Base-by-base conservation (phyloP, 2,329 filamentous ascomycete genomes). In the Ascochyta viciae-villosae region DNA sequence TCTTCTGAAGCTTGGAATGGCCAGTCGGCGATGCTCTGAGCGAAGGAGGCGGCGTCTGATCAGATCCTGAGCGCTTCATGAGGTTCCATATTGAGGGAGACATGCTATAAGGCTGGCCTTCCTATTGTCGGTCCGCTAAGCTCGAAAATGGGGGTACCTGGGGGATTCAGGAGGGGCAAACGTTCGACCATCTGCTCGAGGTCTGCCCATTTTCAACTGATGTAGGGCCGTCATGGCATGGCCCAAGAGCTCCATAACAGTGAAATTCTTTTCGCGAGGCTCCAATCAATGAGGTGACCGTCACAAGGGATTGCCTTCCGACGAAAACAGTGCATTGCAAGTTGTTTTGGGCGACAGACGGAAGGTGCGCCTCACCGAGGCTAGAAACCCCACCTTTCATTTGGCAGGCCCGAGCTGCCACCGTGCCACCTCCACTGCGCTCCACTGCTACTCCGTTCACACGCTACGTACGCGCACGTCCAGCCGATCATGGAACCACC, bases 1-100 rank as follows among this genome's bases (percentile, higher is more conserved):
- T 74, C 59, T 71, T 74, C 57, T 71, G 61, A 35, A 68, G 57
- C 50, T 70, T 72, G n/a, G 67, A 61, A 33, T 51, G 48, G 15
- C 47, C 33, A 43, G 43, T 48, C 5, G 64, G 48, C 12, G 65
- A 62, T 33, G 62, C 53, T 44, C 64, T 65, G 58, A 50, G 60
- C 9, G 70, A 68, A 9, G 66, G 50, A 15, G 54, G 48, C 19
- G 54, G 39, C 34, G 48, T 52, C 35, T 57, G 43, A 33, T 57
- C 54, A 49, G 43, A 53, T 34, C 54, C 54, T 50, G 67, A 62
- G 43, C 72, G 70, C 70, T 74, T 75, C 71, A 74, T 72, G 61
- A 73, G 50, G 55, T 55, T 64, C 69, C 66, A 74, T 62, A 73
- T 56, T 48, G 65, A 66, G 47, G 66, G 62, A 48, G 70, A 58